Base-by-base conservation (phyloP, 2,329 filamentous ascomycete species). In the Pseudomassariella vexata region DNA sequence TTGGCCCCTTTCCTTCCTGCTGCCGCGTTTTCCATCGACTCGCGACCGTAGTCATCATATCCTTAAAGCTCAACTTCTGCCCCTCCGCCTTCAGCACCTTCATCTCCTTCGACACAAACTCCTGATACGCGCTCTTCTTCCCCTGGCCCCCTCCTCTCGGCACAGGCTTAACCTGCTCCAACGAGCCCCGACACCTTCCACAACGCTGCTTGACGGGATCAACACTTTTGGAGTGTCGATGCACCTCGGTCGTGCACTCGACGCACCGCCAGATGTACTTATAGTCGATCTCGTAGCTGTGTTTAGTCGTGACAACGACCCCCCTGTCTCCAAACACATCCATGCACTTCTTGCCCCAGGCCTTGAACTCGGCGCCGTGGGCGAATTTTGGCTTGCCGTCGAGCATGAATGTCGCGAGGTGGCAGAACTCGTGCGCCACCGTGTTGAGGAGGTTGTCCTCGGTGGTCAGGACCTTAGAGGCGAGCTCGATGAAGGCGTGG, bases 371-470 rank as follows among this genome's bases (percentile, higher is more conserved):
- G 9, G 74, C 70, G 15, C 89, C 89, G 53, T 95, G 89, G 0
- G 88, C 86, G 39, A 85, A 81, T 35, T 78, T 79, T 25, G 76
- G 80, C 21, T 89, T 65, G 21, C 80, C 77, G 29, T 73, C 81
- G 41, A 96, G 66, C 78, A 96, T 94, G 57, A 90, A 95, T 48
- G 88, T 94, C 25, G 86, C 82, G 2, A 96, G 65, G 52, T 98
- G 92, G 56, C 92, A 96, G 63, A 92, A 96, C 49, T 98, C 92
- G 55, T 98, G 92, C 0, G 90, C 87, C n/a, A 96, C 63, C 0
- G 92, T 88, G 56, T 95, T 95, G 41, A 92, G 70, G 2, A 96
- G 71, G 3, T 86, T 77, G 36, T 82, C 60, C 44, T 85, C 76
- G 48, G 82, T 73, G 52, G 87, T 79, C 40, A 96, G 88, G 28